Evolutionary conservation across 305 asterid genomes (phyloP).

Genomic region (Striga hermonthica): DNA sequence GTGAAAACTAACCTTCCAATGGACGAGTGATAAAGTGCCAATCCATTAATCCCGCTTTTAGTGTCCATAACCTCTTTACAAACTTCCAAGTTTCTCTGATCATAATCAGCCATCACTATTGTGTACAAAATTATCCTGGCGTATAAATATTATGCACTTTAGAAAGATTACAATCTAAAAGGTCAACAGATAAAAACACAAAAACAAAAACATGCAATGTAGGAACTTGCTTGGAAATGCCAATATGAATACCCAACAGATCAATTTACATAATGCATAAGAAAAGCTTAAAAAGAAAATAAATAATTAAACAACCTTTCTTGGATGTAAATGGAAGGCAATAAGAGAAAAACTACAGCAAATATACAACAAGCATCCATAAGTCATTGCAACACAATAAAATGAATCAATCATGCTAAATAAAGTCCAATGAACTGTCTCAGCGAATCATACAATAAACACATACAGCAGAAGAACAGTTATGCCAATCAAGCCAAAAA

Average conservation of each 20-base stretch:
- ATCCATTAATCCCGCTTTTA: constrained; percentile 57
- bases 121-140: constrained; percentile 83
- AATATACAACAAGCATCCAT: constrained; percentile 4
- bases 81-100: constrained; percentile 52
- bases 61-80: constrained; percentile 63
- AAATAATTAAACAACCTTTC: background rate
- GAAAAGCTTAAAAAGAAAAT: background rate
- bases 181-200: background rate
- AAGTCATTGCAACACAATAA: background rate
- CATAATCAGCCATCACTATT: constrained; percentile 70
- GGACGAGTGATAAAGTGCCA: constrained; percentile 78
- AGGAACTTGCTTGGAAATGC: constrained; percentile 15
- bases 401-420: background rate
- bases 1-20: constrained; percentile 69
- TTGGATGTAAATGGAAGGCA: background rate
- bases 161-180: constrained; percentile 24
- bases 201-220: constrained; percentile 4
- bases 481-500: constrained; percentile 2
- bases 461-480: constrained; percentile 11
- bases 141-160: constrained; percentile 19
- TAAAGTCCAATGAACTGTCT: constrained; percentile 9
- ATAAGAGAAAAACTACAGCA: background rate
- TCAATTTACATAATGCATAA: constrained; percentile 13
- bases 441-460: constrained; percentile 6
- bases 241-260: constrained; percentile 7